Base-by-base conservation (phyloP, 495 filamentous ascomycete genomes). In the Aspergillus campestris region DNA sequence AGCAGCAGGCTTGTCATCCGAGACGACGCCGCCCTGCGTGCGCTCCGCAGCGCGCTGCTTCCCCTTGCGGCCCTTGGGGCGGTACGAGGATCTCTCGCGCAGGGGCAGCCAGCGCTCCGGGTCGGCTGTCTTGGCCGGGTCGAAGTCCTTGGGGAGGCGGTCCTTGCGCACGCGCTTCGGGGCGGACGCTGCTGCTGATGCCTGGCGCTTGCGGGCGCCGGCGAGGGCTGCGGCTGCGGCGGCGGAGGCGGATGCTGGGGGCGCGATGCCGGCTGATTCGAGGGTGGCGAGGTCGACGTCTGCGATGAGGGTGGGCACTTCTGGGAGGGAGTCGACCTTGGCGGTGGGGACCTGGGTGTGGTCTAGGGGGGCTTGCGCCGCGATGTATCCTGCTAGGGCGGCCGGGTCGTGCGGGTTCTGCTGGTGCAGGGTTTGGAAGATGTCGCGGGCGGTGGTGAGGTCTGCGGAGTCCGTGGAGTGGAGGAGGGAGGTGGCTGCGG, bases 41-140 rank as follows among this genome's bases (percentile, higher is more conserved):
- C 82, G 69, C 35, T 84, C 86, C 24, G 75, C 78, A 11, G 76
- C 81, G 59, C 80, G 82, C 70, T 84, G 86, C 74, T 87, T 90
- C 8, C 87, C 87, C 73, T 94, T 96, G 62, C 81, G 83, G 8
- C 89, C 89, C 67, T 94, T 94, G 10, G 90, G 90, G 40, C 83
- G 69, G 66, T 95, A 99, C 35, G 77, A 83, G 50, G 86, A 94
- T 11, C 92, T 75, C 57, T 99, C 92, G 39, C 82, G 77, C 45
- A 97, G 68, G 15, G 92, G 91, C 47, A 97, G 64, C 92, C 92
- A 99, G 39, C 92, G 69, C 65, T 99, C 94, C 1, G 86, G 83
- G 57, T 97, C 92, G 6, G 85, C 71, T 36, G 77, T 79, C 73
- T 89, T 95, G 54, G 68, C 75, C 31, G 74, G 63, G 48, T 82